These are phyloP conservation scores for Podospora sp. DNA, from an alignment of 495 filamentous ascomycete genomes.

Conservation along the genomic window DNA sequence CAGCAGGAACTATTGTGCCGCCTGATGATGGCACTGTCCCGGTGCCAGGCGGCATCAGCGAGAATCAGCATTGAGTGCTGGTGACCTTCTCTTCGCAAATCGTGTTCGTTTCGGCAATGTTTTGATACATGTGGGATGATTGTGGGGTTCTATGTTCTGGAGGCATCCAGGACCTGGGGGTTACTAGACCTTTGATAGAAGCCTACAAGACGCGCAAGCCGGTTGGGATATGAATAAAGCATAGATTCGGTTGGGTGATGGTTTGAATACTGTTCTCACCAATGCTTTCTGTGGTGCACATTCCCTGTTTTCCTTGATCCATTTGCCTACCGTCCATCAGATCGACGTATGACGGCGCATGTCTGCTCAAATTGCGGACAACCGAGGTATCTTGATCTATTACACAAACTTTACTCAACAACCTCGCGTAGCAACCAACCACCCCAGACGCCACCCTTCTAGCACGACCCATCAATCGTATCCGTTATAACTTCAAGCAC, in stretches of 20 bases:
- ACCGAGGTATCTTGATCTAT: not conserved
- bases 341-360: no score
- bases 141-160: not conserved
- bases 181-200: not conserved
- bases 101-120: not conserved
- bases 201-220: not conserved
- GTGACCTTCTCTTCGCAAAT: not conserved
- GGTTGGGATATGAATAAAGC: not conserved
- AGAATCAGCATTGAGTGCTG: not conserved
- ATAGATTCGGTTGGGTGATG: not conserved
- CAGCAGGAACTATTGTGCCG: not conserved
- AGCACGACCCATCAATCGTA: not conserved
- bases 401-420: not conserved
- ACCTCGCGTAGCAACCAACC: not conserved
- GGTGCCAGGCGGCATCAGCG: not conserved
- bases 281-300: no score
- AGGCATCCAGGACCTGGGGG: not conserved
- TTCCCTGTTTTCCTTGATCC: no score
- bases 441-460: not conserved
- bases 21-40: not conserved
- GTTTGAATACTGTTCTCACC: no score
- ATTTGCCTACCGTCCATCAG: no score
- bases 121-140: not conserved
- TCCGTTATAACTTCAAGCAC: constrained; percentile 24
- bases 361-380: no score